Conservation (phyloP, 805 yeast genomes). For the Myxozyma melibiosi region DNA sequence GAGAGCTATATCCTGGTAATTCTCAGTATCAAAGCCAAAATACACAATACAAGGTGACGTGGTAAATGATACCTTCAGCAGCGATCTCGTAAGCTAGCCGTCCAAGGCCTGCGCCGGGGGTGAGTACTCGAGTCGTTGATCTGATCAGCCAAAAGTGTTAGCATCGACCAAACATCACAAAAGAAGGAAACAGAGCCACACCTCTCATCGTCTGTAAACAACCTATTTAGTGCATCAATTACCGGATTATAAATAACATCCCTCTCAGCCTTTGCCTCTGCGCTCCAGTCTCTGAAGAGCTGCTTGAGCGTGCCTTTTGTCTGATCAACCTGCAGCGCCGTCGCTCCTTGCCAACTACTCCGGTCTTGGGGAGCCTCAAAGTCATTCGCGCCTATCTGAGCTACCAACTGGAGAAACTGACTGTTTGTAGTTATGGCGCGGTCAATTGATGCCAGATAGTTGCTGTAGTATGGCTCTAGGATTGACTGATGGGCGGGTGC, state of each 20-base stretch:
- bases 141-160: constrained; percentile 2
- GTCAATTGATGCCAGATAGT: constrained; percentile 20
- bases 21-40: not conserved
- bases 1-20: constrained; percentile 51
- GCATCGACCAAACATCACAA: not conserved
- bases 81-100: constrained; percentile 63
- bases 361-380: constrained; percentile 36
- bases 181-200: not conserved
- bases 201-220: constrained; percentile 37
- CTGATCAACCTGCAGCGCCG: constrained; percentile 22
- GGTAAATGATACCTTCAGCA: constrained; percentile 3
- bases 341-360: constrained; percentile 25
- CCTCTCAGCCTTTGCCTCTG: constrained; percentile 52
- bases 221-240: constrained; percentile 45
- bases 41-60: no score
- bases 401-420: constrained; percentile 34
- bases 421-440: constrained; percentile 32
- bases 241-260: constrained; percentile 58
- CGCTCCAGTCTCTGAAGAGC: constrained; percentile 75
- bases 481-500: constrained; percentile 10
- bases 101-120: constrained; percentile 91
- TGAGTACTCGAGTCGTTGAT: constrained; percentile 49
- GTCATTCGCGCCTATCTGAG: constrained; percentile 30
- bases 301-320: constrained; percentile 55
- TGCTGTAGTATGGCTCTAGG: constrained; percentile 13